Base-by-base conservation (phyloP, 2,329 filamentous ascomycete genomes). In the Harringtonia aguacate region DNA sequence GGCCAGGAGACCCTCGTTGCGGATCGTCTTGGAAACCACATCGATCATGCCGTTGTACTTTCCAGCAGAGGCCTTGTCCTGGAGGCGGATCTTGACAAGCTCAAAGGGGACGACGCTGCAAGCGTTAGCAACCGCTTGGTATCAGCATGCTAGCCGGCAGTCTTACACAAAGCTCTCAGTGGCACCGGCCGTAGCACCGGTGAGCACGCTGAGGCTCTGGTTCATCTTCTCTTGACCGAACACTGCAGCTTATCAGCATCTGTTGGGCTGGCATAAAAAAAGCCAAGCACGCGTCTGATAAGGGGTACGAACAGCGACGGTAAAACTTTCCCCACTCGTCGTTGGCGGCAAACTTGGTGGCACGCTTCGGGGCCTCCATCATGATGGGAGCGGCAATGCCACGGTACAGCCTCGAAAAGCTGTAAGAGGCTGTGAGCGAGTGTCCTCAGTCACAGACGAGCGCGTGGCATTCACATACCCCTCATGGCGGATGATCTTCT, bases 321-420 rank as follows among this genome's bases (percentile, higher is more conserved):
- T 94, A 98, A 67, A 95, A 77, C 66, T 88, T 80, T 57, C 92
- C 92, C 92, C 92, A 98, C 63, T 90, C 86, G 63, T 98, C 92
- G 68, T 98, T 98, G 67, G 92, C 92, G 38, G 92, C 90, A 67
- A 98, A 98, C 67, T 98, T 98, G 70, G 87, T 97, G 36, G 53
- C 59, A 45, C 53, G 53, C 52, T 55, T 55, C 36, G 53, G 53
- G 8, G 89, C 89, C 67, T 97, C 90, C 90, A 98, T 98, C 54
- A 97, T 76, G 59, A 98, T 97, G 41, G 92, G 92, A 22, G 92
- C 90, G 36, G 77, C 81, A 65, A 98, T 98, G 59, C 92, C 92
- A 54, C 92, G 87, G 72, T 98, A 98, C 48, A 98, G 75, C 53
- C 90, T 81, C 50, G 86, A 92, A 65, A 85, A 81, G 48, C 86